Conservation (phyloP, 2,329 filamentous ascomycete genomes). For the Trichoderma simmonsii region DNA sequence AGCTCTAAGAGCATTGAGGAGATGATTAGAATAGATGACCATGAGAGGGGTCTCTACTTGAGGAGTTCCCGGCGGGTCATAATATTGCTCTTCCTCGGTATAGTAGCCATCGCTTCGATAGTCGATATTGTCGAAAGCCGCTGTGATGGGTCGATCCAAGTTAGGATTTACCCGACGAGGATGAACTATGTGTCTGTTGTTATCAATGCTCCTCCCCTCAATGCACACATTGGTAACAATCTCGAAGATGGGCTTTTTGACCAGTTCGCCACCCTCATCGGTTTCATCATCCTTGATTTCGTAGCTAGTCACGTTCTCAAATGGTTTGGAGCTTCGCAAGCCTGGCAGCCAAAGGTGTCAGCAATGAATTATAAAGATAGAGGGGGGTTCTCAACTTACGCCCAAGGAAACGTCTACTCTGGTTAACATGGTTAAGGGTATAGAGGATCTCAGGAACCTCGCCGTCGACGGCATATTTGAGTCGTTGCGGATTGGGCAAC, state of each 20-base stretch:
- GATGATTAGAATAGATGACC: conserved; percentile 43
- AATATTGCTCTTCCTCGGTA: conserved; percentile 25
- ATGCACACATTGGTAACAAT: conserved; percentile 41
- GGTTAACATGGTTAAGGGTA: conserved; percentile 39
- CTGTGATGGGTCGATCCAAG: conserved; percentile 30
- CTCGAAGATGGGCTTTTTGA: conserved; percentile 40
- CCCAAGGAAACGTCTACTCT: conserved; percentile 34
- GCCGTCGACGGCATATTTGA: conserved; percentile 26
- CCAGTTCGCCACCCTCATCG: conserved; percentile 17
- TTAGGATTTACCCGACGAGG: conserved; percentile 16
- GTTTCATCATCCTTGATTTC: conserved; percentile 26
- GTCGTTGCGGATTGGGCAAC: background rate
- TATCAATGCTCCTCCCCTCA: background rate
- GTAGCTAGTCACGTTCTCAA: conserved; percentile 34
- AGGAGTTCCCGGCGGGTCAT: conserved; percentile 25
- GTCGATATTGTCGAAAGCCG: conserved; percentile 26
- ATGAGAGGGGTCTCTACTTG: conserved; percentile 37
- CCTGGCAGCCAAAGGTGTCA: conserved; percentile 28
- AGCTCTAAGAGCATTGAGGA: conserved; percentile 47
- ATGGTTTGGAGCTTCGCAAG: conserved; percentile 38
- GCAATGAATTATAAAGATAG: background rate
- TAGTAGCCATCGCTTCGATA: conserved; percentile 29
- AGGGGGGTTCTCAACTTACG: conserved; percentile 28
- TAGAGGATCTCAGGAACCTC: conserved; percentile 43
- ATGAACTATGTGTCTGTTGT: conserved; percentile 5